Percentiles rank a stretch among this genome's conserved stretches.
Evolutionary conservation across 2,329 filamentous ascomycete genomes (phyloP).

Genomic region (Raffaelea arxii): DNA sequence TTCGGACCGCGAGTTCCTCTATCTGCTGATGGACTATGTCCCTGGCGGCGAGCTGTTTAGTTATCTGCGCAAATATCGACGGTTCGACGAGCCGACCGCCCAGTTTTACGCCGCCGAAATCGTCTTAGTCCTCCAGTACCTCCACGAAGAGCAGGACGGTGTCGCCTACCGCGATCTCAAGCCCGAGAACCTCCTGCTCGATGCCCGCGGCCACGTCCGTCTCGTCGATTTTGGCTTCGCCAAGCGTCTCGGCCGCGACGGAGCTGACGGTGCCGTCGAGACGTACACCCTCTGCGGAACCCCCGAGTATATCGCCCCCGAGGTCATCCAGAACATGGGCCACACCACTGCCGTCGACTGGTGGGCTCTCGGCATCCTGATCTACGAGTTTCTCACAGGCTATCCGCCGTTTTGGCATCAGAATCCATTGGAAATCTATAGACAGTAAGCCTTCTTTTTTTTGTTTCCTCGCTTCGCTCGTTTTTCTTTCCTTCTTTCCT

Average conservation of each 20-base stretch:
- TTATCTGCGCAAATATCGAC: constrained; percentile 66
- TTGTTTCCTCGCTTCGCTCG: not conserved
- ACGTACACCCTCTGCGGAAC: constrained; percentile 80
- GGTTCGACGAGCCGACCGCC: constrained; percentile 69
- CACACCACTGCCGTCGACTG: constrained; percentile 71
- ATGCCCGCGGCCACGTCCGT: constrained; percentile 69
- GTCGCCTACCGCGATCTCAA: constrained; percentile 77
- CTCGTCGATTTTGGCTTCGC: constrained; percentile 81
- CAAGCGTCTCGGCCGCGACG: constrained; percentile 58
- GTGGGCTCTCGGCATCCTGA: constrained; percentile 78
- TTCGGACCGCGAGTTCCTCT: constrained; percentile 67
- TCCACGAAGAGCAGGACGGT: constrained; percentile 68
- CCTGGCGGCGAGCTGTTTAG: constrained; percentile 79
- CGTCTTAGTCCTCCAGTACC: constrained; percentile 68
- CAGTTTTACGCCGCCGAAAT: constrained; percentile 81
- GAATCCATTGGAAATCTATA: constrained; percentile 80
- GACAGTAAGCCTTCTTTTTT: constrained; percentile 43
- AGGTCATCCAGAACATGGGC: constrained; percentile 76
- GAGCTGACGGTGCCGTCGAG: constrained; percentile 35
- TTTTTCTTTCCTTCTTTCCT: not conserved
- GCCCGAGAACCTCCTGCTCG: constrained; percentile 72
- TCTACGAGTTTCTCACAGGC: constrained; percentile 77
- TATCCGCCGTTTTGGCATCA: constrained; percentile 84
- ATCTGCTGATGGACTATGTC: constrained; percentile 77
- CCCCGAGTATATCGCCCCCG: constrained; percentile 74